Evolutionary conservation across 345 rosid species (phyloP).

Genomic region (Balakata baccata): DNA sequence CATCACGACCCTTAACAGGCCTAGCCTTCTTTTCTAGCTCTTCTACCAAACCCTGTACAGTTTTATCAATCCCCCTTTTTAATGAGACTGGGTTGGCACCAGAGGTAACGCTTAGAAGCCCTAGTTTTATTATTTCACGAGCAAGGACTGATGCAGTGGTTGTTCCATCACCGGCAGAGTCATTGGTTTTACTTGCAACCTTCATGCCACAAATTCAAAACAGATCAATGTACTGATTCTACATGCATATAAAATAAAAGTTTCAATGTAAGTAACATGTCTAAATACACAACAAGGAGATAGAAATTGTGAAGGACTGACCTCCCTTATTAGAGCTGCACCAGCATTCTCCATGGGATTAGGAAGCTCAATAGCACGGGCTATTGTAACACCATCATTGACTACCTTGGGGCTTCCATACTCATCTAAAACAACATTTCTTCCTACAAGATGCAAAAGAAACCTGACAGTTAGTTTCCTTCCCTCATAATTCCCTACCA

Average conservation of each 20-base stretch:
- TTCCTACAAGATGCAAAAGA: slow-evolving; percentile 44
- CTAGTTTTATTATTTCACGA: slow-evolving; percentile 83
- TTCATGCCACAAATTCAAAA: slow-evolving; percentile 19
- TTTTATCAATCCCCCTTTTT: slow-evolving; percentile 88
- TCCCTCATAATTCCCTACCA: background rate
- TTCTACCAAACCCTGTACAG: slow-evolving; percentile 65
- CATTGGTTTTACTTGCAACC: slow-evolving; percentile 99
- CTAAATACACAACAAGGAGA: background rate
- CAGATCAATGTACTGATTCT: background rate
- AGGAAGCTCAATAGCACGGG: slow-evolving; percentile 88
- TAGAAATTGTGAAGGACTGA: slow-evolving; percentile 16
- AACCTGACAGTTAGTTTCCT: background rate
- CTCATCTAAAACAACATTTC: slow-evolving; percentile 94
- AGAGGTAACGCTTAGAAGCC: slow-evolving; percentile 85
- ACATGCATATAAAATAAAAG: background rate
- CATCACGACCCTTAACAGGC: slow-evolving; percentile 85
- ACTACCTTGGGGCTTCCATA: slow-evolving; percentile 95
- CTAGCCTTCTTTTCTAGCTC: slow-evolving; percentile 86
- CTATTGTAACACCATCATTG: slow-evolving; percentile 97
- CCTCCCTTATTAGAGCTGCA: slow-evolving; percentile 98
- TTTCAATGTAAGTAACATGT: background rate
- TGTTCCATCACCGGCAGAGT: slow-evolving; percentile 98
- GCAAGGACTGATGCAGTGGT: slow-evolving; percentile 95
- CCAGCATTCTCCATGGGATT: slow-evolving; percentile 99
- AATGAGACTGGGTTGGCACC: slow-evolving; percentile 94